Conservation (phyloP, 768 basidiomycete genomes). For the Tulasnella sp. region DNA sequence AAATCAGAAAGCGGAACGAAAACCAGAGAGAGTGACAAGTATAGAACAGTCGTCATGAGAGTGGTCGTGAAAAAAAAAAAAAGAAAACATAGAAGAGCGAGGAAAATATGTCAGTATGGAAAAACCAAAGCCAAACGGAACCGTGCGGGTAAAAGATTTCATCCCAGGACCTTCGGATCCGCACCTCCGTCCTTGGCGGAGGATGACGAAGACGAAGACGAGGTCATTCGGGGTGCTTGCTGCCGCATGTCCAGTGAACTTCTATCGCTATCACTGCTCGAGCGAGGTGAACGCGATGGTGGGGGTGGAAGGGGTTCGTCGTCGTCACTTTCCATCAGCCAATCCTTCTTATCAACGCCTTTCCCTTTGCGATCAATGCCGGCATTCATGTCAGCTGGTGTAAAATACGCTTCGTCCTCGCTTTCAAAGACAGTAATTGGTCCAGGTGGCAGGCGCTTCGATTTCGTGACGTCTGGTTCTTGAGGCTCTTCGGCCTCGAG, state of each 20-base stretch:
- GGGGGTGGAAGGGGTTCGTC: slow-evolving; percentile 33
- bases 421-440: slow-evolving; percentile 19
- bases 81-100: background rate
- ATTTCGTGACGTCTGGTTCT: slow-evolving; percentile 2
- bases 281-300: slow-evolving; percentile 1
- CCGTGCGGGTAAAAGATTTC: background rate
- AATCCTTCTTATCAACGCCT: slow-evolving; percentile 19
- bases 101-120: background rate
- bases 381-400: background rate
- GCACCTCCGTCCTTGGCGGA: slow-evolving; percentile 2
- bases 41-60: background rate
- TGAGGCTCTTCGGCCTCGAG: slow-evolving; percentile 40
- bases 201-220: slow-evolving; percentile 1
- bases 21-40: background rate
- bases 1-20: slow-evolving; percentile 1
- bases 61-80: background rate
- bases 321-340: slow-evolving; percentile 26
- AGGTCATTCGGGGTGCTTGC: background rate
- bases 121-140: background rate
- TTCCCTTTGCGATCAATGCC: slow-evolving; percentile 31
- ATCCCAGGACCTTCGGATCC: background rate
- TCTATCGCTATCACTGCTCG: slow-evolving; percentile 19
- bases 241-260: background rate
- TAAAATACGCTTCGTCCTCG: slow-evolving; percentile 17
- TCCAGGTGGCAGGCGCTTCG: slow-evolving; percentile 6